Conservation (phyloP, 768 basidiomycete species). For the Leccinum subgranulosum region DNA sequence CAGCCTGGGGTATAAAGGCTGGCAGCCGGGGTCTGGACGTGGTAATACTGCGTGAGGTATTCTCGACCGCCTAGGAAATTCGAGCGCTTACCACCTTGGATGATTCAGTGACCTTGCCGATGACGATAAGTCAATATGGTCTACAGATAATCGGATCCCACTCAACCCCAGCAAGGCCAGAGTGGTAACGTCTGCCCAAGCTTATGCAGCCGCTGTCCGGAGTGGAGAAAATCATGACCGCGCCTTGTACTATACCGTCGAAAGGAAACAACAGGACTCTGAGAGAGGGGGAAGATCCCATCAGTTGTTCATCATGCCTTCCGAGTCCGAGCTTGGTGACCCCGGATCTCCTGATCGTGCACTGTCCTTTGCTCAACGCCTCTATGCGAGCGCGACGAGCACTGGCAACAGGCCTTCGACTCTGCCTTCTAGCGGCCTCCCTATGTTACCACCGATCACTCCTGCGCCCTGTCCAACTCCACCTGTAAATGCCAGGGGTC, state of each 20-base stretch:
- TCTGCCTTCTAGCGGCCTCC: not conserved
- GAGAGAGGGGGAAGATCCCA: not conserved
- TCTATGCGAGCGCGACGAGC: constrained; percentile 41
- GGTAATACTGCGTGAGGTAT: not conserved
- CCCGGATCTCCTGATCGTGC: constrained; percentile 14
- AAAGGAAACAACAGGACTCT: constrained; percentile 11
- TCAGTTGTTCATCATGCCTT: constrained; percentile 1
- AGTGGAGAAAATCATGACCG: constrained; percentile 8
- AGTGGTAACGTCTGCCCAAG: constrained; percentile 21
- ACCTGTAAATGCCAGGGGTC: not conserved
- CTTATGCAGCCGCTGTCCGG: constrained; percentile 13
- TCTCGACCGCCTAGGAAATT: not conserved
- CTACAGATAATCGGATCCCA: not conserved
- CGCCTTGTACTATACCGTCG: constrained; percentile 15
- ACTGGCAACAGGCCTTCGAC: constrained; percentile 9
- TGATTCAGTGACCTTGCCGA: constrained; percentile 1
- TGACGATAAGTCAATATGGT: constrained; percentile 4
- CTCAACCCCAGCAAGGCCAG: not conserved
- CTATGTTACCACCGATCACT: constrained; percentile 6
- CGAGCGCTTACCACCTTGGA: not conserved
- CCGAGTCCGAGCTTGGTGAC: not conserved
- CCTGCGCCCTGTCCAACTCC: not conserved
- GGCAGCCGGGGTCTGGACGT: not conserved
- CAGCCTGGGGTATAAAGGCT: not conserved
- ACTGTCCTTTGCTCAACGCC: constrained; percentile 38